Base-by-base conservation (phyloP, 2,329 filamentous ascomycete species). In the Davidsoniella neocaledoniae region DNA sequence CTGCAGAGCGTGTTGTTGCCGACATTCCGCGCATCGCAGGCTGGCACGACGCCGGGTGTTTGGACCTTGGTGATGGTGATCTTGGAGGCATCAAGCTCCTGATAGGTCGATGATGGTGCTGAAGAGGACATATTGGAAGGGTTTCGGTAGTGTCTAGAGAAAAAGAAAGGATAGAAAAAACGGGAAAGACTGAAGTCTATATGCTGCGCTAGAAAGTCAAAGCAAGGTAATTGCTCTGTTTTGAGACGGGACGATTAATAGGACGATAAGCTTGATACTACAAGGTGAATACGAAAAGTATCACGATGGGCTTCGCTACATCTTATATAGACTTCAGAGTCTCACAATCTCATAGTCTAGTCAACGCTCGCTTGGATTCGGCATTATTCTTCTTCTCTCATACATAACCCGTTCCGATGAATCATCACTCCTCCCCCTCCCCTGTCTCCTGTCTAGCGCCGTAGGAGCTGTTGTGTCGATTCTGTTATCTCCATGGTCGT, bases 31-130 rank as follows among this genome's bases (percentile, higher is more conserved):
- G 58, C 57, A 53, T 64, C 71, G 54, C 72, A 68, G 48, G 69
- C 64, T 47, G 74, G 75, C 45, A 79, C 74, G 46, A 64, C 55
- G 54, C 72, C 73, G 1, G 72, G 74, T 50, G 60, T 64, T 42
- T 64, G 62, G 50, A 71, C 76, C 56, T 66, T 65, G 54, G 66
- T 73, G 66, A 75, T 73, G 52, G 63, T 73, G 57, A 81, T 68
- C 61, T 73, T 73, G 55, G 77, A 79, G 56, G 77, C 74, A 59
- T 81, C 73, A 49, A 81, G 70, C 65, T 62, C 79, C 67, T 60
- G 76, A 66, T 62, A 56, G 62, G 77, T 77, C 43, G 77, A 53
- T 46, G 60, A 54, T 54, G 60, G 55, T 53, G 64, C 56, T 58
- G 60, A 59, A 36, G 62, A 58, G 52, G 60, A 59, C 38, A 49